Percentiles rank a stretch among this genome's conserved stretches.
Conservation (phyloP, 176 grass and related monocot genomes). For the Aechmea fasciata region DNA sequence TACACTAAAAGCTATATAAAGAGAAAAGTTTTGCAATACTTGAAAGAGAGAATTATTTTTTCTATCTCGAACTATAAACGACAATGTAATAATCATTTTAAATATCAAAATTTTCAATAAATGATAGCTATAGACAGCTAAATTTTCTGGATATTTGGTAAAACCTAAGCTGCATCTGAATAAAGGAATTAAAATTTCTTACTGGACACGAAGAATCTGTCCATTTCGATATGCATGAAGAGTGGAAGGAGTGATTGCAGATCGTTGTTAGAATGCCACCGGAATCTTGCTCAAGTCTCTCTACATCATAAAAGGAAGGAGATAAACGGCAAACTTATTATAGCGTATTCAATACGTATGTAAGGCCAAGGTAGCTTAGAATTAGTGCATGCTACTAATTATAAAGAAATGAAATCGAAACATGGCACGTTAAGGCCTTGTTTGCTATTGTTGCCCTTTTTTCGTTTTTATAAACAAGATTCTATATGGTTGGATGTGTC, state of each 20-base stretch:
- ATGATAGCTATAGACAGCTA: not conserved
- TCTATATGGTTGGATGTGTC: too few species aligned
- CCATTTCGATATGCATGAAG: slow-evolving; percentile 98
- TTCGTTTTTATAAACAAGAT: too few species aligned
- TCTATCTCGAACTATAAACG: too few species aligned
- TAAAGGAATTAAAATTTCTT: slow-evolving; percentile 9
- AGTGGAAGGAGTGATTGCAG: slow-evolving; percentile 96
- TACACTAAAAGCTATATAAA: too few species aligned
- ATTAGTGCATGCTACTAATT: not conserved
- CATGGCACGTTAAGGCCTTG: too few species aligned
- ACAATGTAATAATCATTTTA: too few species aligned
- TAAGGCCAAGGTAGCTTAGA: not conserved
- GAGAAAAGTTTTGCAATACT: too few species aligned
- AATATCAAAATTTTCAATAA: too few species aligned
- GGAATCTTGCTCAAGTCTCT: slow-evolving; percentile 86
- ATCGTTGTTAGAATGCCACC: slow-evolving; percentile 90
- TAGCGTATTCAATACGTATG: not conserved
- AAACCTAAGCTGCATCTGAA: too few species aligned
- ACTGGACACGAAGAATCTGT: slow-evolving; percentile 92
- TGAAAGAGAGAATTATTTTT: too few species aligned
- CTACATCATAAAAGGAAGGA: slow-evolving; percentile 21
- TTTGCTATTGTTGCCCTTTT: too few species aligned
- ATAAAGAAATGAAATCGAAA: too few species aligned
- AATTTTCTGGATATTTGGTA: not conserved
- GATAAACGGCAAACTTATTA: not conserved